A percentile compares a stretch with the other conserved stretches of the same genome.
Conservation (phyloP, 192 early-diverging fungal species). For the Umbelopsis isabellina region DNA sequence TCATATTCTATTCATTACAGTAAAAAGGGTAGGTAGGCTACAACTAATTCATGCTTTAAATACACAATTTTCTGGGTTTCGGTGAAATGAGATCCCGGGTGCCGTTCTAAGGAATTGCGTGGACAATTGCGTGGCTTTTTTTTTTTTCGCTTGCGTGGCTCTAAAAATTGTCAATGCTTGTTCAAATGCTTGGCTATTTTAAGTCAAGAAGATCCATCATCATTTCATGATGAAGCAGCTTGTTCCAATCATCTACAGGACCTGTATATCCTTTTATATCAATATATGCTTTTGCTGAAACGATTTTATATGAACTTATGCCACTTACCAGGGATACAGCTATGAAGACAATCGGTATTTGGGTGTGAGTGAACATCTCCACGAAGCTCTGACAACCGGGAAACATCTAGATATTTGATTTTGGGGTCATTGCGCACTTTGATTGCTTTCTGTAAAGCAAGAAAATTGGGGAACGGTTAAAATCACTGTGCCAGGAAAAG, state of each 20-base stretch:
- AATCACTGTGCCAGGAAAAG: background rate
- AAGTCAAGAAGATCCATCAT: background rate
- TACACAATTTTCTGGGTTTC: background rate
- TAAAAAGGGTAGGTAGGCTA: background rate
- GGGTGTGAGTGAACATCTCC: conserved; percentile 39
- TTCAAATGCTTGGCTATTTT: background rate
- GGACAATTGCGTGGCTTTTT: conserved; percentile 8
- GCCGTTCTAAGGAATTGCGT: background rate
- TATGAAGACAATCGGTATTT: conserved; percentile 41
- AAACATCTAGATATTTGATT: conserved; percentile 26
- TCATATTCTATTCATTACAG: conserved; percentile 1
- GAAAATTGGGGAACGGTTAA: background rate
- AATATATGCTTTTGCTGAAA: background rate
- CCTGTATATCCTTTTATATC: background rate
- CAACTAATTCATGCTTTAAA: too few relatives aligned
- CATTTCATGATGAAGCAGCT: conserved; percentile 40
- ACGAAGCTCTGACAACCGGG: conserved; percentile 32
- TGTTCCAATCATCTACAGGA: conserved; percentile 45
- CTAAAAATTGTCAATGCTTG: background rate
- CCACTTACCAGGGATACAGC: conserved; percentile 35
- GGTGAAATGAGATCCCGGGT: background rate
- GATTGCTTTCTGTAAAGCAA: conserved; percentile 25
- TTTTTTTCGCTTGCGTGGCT: too few relatives aligned
- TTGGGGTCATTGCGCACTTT: conserved; percentile 24
- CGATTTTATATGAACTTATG: background rate